A percentile compares a stretch with the other conserved stretches of the same genome.
Conservation (phyloP, 2,329 filamentous ascomycete genomes). For the Nigrograna mackinnonii region DNA sequence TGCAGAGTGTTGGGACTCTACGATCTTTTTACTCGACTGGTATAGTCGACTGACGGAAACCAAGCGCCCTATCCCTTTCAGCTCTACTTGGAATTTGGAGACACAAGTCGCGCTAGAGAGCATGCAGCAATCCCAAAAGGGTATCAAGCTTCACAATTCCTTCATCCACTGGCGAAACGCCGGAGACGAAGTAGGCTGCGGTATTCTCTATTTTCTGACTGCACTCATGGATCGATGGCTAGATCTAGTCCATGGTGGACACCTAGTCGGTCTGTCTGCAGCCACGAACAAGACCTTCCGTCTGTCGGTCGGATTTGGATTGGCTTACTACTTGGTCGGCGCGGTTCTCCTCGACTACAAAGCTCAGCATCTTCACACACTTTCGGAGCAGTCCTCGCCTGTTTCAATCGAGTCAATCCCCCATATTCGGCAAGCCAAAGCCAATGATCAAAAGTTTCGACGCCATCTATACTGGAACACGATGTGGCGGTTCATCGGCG, state of each 20-base stretch:
- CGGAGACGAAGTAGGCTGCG: slow-evolving; percentile 58
- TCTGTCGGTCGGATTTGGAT: slow-evolving; percentile 57
- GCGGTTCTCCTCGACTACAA: slow-evolving; percentile 61
- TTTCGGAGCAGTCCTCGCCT: slow-evolving; percentile 47
- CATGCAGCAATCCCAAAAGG: slow-evolving; percentile 57
- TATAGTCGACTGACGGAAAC: slow-evolving; percentile 54
- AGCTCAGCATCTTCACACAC: slow-evolving; percentile 53
- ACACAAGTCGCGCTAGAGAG: slow-evolving; percentile 58
- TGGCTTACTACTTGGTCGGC: slow-evolving; percentile 61
- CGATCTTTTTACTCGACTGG: slow-evolving; percentile 59
- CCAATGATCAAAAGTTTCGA: slow-evolving; percentile 50
- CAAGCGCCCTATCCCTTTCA: slow-evolving; percentile 56
- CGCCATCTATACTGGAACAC: slow-evolving; percentile 56
- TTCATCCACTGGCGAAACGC: slow-evolving; percentile 64
- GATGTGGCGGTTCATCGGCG: slow-evolving; percentile 53
- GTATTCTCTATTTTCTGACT: slow-evolving; percentile 58
- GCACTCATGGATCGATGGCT: slow-evolving; percentile 62
- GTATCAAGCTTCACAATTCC: slow-evolving; percentile 58
- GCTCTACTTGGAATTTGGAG: slow-evolving; percentile 62
- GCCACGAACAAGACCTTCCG: slow-evolving; percentile 43
- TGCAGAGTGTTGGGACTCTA: slow-evolving; percentile 56
- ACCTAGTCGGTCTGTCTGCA: slow-evolving; percentile 44
- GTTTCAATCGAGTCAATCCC: slow-evolving; percentile 45
- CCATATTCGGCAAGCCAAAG: slow-evolving; percentile 49
- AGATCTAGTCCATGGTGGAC: slow-evolving; percentile 50